Conservation (phyloP, 495 filamentous ascomycete species). For the Penicillium fimorum region DNA sequence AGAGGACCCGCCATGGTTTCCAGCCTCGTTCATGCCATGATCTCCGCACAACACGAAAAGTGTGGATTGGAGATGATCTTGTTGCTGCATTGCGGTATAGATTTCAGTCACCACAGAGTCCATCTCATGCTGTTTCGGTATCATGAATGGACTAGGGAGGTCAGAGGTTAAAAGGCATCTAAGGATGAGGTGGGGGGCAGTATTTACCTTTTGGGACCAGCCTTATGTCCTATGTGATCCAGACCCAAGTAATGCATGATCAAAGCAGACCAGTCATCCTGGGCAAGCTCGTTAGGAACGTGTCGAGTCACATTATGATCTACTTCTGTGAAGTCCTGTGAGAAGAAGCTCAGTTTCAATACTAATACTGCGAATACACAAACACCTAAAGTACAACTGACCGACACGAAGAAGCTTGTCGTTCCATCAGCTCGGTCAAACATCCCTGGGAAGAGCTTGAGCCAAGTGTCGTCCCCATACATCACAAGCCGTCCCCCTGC, state of each 20-base stretch:
- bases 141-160: constrained; percentile 72
- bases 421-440: constrained; percentile 89
- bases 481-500: constrained; percentile 77
- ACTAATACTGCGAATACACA: neutral
- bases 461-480: constrained; percentile 98
- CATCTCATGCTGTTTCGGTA: constrained; percentile 93
- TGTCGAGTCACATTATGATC: constrained; percentile 97
- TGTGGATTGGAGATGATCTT: constrained; percentile 69
- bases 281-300: constrained; percentile 68
- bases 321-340: constrained; percentile 95
- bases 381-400: constrained; percentile 49
- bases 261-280: constrained; percentile 87
- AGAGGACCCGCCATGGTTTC: constrained; percentile 93
- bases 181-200: neutral
- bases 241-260: constrained; percentile 94
- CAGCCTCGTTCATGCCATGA: constrained; percentile 98
- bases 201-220: constrained; percentile 76
- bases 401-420: constrained; percentile 96
- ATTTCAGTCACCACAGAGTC: constrained; percentile 75
- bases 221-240: constrained; percentile 97
- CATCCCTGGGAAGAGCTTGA: constrained; percentile 88
- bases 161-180: constrained; percentile 22
- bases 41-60: constrained; percentile 88
- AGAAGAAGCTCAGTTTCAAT: constrained; percentile 24
- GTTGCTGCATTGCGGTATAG: constrained; percentile 68